Base-by-base conservation (phyloP, 495 filamentous ascomycete genomes). In the Cercophora scortea region DNA sequence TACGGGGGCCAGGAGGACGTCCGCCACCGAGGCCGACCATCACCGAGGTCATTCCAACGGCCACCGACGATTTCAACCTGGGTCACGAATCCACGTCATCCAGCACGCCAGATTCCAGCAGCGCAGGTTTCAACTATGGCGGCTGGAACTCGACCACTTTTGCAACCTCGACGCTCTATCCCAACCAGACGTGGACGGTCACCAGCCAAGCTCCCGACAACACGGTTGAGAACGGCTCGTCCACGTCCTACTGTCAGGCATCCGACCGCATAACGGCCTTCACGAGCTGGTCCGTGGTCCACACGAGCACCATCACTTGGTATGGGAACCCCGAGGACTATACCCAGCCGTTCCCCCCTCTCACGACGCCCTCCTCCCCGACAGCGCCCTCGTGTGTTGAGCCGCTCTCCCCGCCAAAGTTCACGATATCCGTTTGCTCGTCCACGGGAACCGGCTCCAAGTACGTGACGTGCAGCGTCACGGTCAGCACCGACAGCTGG, bases 301-400 rank as follows among this genome's bases (percentile, higher is more conserved):
- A 75, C 58, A 75, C 72, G 4, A 63, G 62, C 44, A 76, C 74
- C 1, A 62, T 65, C 36, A 76, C 74, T 32, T 74, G 71, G 70
- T 62, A 54, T 34, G 72, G 70, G 13, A 56, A 72, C 48, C 70
- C 71, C 19, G 47, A 52, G 19, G 66, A 73, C 43, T 76, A 76
- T 56, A 72, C 70, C 16, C 66, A 64, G 7, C 66, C 67, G 10
- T 77, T 64, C 49, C 64, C 71, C 9, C 58, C 66, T 15, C 63
- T 75, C 40, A 57, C 51, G 12, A 63, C 65, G 0, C 74, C 62
- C 1, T 25, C 63, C 44, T 60, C 65, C 34, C 53, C 48, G n/a
- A 61, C 63, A 2, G 65, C 66, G 1, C 13, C 47, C 44, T 44
- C 63, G 33, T 76, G 73, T 51, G 58, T 71, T 13, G 53, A 59